Evolutionary conservation across 768 basidiomycete genomes (phyloP).

Genomic region (Strobilomyces echinocephalus): DNA sequence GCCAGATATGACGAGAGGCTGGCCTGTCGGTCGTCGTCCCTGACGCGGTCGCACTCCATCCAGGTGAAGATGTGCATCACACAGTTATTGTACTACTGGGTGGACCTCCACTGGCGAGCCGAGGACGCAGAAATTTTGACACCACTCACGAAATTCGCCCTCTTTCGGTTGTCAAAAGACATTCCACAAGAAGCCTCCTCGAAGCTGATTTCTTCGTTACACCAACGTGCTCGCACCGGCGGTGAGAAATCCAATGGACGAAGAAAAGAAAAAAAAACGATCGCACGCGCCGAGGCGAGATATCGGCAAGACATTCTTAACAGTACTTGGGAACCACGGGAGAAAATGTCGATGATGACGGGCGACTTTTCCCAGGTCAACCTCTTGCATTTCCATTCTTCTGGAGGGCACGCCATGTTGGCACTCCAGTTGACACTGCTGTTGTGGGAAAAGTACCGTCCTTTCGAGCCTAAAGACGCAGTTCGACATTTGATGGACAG

Average conservation of each 20-base stretch:
- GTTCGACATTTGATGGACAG: conserved; percentile 37
- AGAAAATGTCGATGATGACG: conserved; percentile 27
- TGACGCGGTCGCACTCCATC: conserved; percentile 40
- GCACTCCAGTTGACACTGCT: conserved; percentile 42
- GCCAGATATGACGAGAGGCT: conserved; percentile 44
- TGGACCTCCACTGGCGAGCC: conserved; percentile 62
- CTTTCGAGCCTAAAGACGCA: conserved; percentile 41
- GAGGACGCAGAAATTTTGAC: conserved; percentile 39
- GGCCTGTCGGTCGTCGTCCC: conserved; percentile 18
- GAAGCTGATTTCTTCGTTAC: conserved; percentile 28
- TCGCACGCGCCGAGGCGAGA: conserved; percentile 20
- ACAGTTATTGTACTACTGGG: conserved; percentile 62
- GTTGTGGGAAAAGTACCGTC: conserved; percentile 34
- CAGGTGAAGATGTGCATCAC: conserved; percentile 56
- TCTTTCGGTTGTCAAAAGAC: conserved; percentile 28
- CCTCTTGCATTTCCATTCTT: conserved; percentile 33
- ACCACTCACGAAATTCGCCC: conserved; percentile 28
- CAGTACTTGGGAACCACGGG: conserved; percentile 25
- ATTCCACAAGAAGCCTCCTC: conserved; percentile 28
- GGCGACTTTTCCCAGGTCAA: conserved; percentile 26
- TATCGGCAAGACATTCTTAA: conserved; percentile 15
- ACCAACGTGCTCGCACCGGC: conserved; percentile 22
- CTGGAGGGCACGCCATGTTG: conserved; percentile 38
- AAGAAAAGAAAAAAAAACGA: conserved; percentile 24
- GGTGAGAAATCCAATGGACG: conserved; percentile 22